Evolutionary conservation across 2,329 filamentous ascomycete species (phyloP), one percentile per base, ranked within the genome.

Genomic region (Madurella fahalii): DNA sequence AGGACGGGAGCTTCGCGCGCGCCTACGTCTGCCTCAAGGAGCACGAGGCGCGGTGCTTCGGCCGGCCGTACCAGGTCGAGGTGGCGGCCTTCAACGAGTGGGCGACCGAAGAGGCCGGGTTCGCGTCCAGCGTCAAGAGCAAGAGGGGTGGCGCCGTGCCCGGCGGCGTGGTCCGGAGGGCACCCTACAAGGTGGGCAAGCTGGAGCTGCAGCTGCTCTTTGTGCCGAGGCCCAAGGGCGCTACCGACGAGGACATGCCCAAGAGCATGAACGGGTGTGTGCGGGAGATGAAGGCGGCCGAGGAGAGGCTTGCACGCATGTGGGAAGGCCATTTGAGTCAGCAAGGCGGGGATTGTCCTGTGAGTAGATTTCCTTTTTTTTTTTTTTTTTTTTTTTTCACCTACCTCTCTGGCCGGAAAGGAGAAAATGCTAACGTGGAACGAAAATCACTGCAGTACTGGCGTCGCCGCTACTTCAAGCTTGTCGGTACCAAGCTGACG

Each of bases 241-340:
- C 85, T 31, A 85, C 84, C 47, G 94, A 97, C 61, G 92, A 96
- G 15, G 93, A 97, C 63, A 96, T 99, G 90, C 94, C 94, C 52
- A 97, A 97, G 84, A 96, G 92, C 76, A 96, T 99, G 92, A 95
- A 94, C 72, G 89, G 90, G 42, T 96, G 91, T 70, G 88, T 97
- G 63, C 83, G 94, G 16, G 94, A 97, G 74, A 85, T 99, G 74
- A 90, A 88, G 72, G 90, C 93, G 50, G 91, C 93, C 2, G 91
- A 96, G 69, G 87, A 89, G 69, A 81, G 89, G 58, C 82, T 88
- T 58, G 80, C 86, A 47, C 84, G 87, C 58, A 87, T 84, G 64
- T 95, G 83, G 78, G 93, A 99, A 71, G 93, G 94, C 31, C 85
- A 88, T 66, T 76, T 99, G 56, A 96, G 92, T 69, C 94, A 99